These are phyloP conservation scores for Hyaloscypha bicolor DNA, from an alignment of 495 filamentous ascomycete genomes.

Conservation along the genomic window DNA sequence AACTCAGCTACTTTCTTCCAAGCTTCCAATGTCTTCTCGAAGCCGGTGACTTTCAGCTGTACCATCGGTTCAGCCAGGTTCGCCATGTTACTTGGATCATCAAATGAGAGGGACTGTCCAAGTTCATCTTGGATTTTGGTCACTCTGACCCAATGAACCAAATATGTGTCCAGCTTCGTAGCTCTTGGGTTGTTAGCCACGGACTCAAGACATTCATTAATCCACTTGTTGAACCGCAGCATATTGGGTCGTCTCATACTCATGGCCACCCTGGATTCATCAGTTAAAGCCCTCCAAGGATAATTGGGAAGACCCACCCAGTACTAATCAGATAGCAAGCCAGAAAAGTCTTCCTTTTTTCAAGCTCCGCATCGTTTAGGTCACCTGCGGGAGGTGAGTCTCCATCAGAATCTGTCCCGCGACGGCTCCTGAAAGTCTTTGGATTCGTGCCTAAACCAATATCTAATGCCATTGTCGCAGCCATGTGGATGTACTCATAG, in stretches of 20 bases:
- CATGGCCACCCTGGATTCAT: conserved; percentile 46
- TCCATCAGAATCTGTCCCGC: conserved; percentile 37
- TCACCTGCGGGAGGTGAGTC: conserved; percentile 28
- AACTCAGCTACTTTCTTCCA: conserved; percentile 46
- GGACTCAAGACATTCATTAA: conserved; percentile 47
- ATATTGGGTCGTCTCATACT: conserved; percentile 52
- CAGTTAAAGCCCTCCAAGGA: conserved; percentile 7
- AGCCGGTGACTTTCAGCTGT: conserved; percentile 50
- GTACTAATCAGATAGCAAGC: conserved; percentile 50
- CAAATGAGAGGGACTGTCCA: conserved; percentile 49
- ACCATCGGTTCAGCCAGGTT: conserved; percentile 47
- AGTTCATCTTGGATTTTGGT: conserved; percentile 52
- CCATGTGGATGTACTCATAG: conserved; percentile 58
- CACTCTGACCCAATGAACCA: conserved; percentile 50
- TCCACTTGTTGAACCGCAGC: conserved; percentile 52
- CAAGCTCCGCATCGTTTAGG: conserved; percentile 42
- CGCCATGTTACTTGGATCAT: conserved; percentile 47
- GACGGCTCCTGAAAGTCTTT: conserved; percentile 32
- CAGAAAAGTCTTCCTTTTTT: conserved; percentile 48
- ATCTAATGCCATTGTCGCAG: conserved; percentile 56
- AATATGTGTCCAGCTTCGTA: conserved; percentile 39
- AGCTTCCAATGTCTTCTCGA: conserved; percentile 47
- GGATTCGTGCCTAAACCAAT: conserved; percentile 46
- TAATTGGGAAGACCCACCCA: conserved; percentile 35
- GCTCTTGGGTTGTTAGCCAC: conserved; percentile 41